Evolutionary conservation across 805 yeast species (phyloP), one percentile per base, ranked within the genome.

Genomic region (Candida schatavii): DNA sequence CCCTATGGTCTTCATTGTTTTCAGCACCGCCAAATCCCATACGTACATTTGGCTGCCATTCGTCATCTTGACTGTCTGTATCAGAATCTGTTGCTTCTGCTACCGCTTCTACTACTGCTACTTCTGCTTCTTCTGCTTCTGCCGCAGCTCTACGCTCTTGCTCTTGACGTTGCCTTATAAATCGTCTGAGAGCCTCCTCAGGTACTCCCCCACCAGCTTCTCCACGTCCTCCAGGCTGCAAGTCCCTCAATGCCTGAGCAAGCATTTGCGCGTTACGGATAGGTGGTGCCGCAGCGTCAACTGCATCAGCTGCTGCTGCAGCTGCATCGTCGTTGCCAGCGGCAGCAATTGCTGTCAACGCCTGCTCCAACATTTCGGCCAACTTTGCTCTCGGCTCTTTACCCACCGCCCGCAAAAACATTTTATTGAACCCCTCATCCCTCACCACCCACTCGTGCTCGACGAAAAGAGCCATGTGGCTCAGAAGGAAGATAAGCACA

Each of bases 401-500:
- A 2, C 93, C 93, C 35, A 85, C 76, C 44, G 74, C 76, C 47
- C 70, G 77, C 40, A 72, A 57, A 14, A 85, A 64, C 56, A 83
- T 70, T 53, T 78, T 80, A 22, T 67, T 59, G 56, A 82, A 83
- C 0, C 88, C 88, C 37, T 81, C 80, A 56, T 85, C 95, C 41
- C 80, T 66, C 1, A 78, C 77, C 13, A 85, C 83, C 79, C 85
- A 80, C 50, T 84, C 89, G 55, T 83, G 85, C 46, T 76, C 80
- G 18, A 81, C 66, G 53, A 78, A 76, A 5, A 80, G 43, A 4
- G 78, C 73, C 14, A 77, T 46, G 43, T 68, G 72, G 20, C 74
- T 57, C 3, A 72, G 42, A 2, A 74, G 58, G 17, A 72, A 62
- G 21, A 70, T 54, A 1, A 71, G 9, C 3, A 80, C 59, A 43